A percentile compares a stretch with the other conserved stretches of the same genome.
phyloP scores from a whole-genome alignment of 352 stramenopile genomes.

The Phytophthora chlamydospora region DNA sequence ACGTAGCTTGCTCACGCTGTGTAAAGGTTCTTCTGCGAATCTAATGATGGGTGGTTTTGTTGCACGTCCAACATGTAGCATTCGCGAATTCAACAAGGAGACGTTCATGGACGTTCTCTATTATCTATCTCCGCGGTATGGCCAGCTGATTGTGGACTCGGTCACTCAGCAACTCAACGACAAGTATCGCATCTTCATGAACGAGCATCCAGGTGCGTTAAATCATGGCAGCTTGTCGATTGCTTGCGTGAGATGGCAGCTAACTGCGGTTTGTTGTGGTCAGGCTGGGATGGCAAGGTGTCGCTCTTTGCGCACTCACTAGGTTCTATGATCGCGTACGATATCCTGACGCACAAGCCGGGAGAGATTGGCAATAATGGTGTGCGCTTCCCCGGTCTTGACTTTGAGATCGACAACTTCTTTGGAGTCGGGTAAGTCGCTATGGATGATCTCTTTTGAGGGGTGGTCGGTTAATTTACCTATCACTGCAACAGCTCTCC shows the following conservation, averaged over 20 bases:
- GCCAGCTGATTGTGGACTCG: slow-evolving; percentile 92
- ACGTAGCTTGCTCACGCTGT: slow-evolving; percentile 13
- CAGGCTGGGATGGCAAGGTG: slow-evolving; percentile 86
- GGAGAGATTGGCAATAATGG: slow-evolving; percentile 68
- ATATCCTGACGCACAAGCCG: slow-evolving; percentile 86
- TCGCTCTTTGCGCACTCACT: slow-evolving; percentile 93
- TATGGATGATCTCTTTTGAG: not conserved
- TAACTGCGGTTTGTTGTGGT: not conserved
- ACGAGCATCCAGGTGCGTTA: slow-evolving; percentile 72
- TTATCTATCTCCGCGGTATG: slow-evolving; percentile 91
- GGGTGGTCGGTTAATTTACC: slow-evolving; percentile 4
- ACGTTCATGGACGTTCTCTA: slow-evolving; percentile 95
- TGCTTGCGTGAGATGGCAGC: not conserved
- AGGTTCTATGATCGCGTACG: slow-evolving; percentile 92
- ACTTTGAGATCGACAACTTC: slow-evolving; percentile 90
- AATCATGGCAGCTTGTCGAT: not conserved
- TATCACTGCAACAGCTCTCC: slow-evolving; percentile 55
- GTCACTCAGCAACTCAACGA: slow-evolving; percentile 89
- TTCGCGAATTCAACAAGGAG: slow-evolving; percentile 94
- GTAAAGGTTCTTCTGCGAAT: too few species aligned
- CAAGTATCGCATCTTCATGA: slow-evolving; percentile 92
- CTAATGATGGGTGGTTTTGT: slow-evolving; percentile 1
- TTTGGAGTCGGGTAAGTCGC: slow-evolving; percentile 75
- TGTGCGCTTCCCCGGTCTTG: slow-evolving; percentile 74
- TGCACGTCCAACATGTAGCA: slow-evolving; percentile 38